phyloP scores from a whole-genome alignment of 2,329 filamentous ascomycete species.

The Paecilomyces sp. region DNA sequence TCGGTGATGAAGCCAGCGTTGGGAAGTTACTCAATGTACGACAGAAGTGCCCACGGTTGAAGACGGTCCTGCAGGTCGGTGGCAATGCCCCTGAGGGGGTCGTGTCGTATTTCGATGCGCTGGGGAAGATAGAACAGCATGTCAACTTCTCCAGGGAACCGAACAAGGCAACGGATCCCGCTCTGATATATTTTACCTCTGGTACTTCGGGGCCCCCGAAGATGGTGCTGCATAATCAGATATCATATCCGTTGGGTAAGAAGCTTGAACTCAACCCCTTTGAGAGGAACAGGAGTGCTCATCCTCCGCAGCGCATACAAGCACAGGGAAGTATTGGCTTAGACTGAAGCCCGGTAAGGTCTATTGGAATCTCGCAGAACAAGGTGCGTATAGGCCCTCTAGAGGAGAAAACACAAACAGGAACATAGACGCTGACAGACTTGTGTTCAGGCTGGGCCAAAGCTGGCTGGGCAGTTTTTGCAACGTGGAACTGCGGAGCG shows the following conservation, averaged over 20 bases:
- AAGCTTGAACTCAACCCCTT: background rate
- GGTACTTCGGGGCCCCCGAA: conserved; percentile 36
- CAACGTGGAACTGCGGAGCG: conserved; percentile 34
- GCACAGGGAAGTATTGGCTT: conserved; percentile 34
- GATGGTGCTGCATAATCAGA: conserved; percentile 36
- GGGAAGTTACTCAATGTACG: conserved; percentile 25
- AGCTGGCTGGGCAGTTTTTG: conserved; percentile 35
- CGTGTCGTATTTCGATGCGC: conserved; percentile 15
- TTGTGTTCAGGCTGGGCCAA: conserved; percentile 30
- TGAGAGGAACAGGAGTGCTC: background rate
- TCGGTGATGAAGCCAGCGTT: conserved; percentile 29
- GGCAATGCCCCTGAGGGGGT: conserved; percentile 14
- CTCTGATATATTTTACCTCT: conserved; percentile 34
- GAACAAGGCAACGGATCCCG: conserved; percentile 21
- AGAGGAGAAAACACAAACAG: background rate
- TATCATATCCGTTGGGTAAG: conserved; percentile 31
- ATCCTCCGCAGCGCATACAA: conserved; percentile 18
- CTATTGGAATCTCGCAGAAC: conserved; percentile 35
- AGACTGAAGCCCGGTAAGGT: conserved; percentile 27
- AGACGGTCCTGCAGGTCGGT: conserved; percentile 25
- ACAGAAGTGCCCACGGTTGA: conserved; percentile 22
- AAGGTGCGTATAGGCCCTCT: conserved; percentile 15
- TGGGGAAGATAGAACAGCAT: conserved; percentile 17
- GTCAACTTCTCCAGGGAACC: conserved; percentile 13
- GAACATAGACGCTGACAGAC: background rate